Conservation (phyloP, 2,329 filamentous ascomycete genomes). For the Neonectria faginata region DNA sequence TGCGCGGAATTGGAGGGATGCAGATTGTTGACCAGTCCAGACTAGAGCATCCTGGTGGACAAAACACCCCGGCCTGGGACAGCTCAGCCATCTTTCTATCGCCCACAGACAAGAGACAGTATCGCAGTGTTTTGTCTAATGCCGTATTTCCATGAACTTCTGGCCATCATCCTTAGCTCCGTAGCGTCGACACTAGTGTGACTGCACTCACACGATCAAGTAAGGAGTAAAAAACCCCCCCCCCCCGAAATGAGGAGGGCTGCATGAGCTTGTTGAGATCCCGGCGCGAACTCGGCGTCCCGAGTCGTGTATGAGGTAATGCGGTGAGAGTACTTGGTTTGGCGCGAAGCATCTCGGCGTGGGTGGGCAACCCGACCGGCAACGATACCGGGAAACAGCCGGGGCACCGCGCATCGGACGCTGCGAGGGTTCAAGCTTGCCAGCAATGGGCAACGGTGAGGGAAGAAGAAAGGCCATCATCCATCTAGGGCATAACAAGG, state of each 20-base stretch:
- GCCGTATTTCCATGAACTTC: slow-evolving; percentile 16
- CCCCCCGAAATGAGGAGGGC: slow-evolving; percentile 34
- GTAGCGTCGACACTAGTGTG: slow-evolving; percentile 40
- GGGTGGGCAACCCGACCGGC: slow-evolving; percentile 42
- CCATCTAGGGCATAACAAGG: slow-evolving; percentile 1
- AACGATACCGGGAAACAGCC: slow-evolving; percentile 43
- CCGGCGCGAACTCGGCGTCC: slow-evolving; percentile 46
- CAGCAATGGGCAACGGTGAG: not conserved
- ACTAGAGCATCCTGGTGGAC: not conserved
- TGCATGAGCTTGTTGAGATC: slow-evolving; percentile 44
- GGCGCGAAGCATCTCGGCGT: slow-evolving; percentile 44
- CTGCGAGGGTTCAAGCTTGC: slow-evolving; percentile 10
- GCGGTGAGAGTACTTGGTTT: slow-evolving; percentile 46
- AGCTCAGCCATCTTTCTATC: slow-evolving; percentile 6
- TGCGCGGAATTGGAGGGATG: not conserved
- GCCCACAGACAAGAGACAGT: slow-evolving; percentile 8
- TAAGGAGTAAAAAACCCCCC: slow-evolving; percentile 23
- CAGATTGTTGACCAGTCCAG: not conserved
- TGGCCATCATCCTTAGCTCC: slow-evolving; percentile 27
- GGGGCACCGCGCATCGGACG: slow-evolving; percentile 26
- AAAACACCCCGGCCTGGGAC: slow-evolving; percentile 11
- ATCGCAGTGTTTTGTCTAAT: slow-evolving; percentile 7
- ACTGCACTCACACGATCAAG: slow-evolving; percentile 34
- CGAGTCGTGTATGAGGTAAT: slow-evolving; percentile 48
- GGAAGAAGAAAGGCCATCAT: not conserved